These are phyloP conservation scores for Sporothrix euskadiensis DNA, from an alignment of 2,329 filamentous ascomycete species.

Conservation along the genomic window DNA sequence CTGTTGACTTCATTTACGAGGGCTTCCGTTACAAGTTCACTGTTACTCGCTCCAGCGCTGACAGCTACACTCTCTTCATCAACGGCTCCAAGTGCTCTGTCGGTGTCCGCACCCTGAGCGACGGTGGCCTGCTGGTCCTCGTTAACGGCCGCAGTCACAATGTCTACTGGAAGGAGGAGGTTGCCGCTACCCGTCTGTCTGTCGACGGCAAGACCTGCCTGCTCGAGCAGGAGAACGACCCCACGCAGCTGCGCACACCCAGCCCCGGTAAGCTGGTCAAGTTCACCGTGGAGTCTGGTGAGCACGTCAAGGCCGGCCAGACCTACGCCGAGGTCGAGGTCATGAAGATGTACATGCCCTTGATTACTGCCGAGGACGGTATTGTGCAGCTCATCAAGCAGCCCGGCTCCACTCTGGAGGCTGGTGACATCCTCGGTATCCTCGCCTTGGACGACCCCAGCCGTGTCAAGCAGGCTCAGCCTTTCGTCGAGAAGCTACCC, in stretches of 20 bases:
- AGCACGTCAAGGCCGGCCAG: conserved; percentile 89
- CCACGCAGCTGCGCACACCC: conserved; percentile 91
- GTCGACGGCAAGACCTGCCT: conserved; percentile 98
- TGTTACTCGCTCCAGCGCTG: conserved; percentile 83
- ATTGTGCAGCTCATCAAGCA: conserved; percentile 98
- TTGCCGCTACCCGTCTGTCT: conserved; percentile 89
- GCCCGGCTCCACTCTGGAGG: conserved; percentile 94
- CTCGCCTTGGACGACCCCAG: conserved; percentile 91
- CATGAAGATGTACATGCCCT: conserved; percentile 99
- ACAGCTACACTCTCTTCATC: conserved; percentile 98
- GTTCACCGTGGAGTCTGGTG: conserved; percentile 92
- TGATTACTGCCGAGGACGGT: conserved; percentile 92
- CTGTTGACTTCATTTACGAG: conserved; percentile 98
- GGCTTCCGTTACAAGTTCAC: conserved; percentile 97
- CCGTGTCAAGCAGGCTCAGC: conserved; percentile 93
- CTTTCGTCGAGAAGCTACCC: conserved; percentile 88
- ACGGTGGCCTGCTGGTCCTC: conserved; percentile 89
- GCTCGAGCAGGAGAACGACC: conserved; percentile 98
- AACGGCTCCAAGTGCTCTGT: conserved; percentile 96
- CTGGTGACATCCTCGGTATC: conserved; percentile 97
- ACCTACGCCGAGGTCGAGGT: conserved; percentile 97
- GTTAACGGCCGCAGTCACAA: conserved; percentile 94
- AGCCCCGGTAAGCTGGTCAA: conserved; percentile 98
- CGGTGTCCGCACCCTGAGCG: conserved; percentile 86
- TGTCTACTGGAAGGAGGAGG: conserved; percentile 99